A percentile compares a stretch with the other conserved stretches of the same genome.
These are phyloP conservation scores for Dictyostelium capitatum DNA, from an alignment of 78 protist genomes.

Conservation along the genomic window DNA sequence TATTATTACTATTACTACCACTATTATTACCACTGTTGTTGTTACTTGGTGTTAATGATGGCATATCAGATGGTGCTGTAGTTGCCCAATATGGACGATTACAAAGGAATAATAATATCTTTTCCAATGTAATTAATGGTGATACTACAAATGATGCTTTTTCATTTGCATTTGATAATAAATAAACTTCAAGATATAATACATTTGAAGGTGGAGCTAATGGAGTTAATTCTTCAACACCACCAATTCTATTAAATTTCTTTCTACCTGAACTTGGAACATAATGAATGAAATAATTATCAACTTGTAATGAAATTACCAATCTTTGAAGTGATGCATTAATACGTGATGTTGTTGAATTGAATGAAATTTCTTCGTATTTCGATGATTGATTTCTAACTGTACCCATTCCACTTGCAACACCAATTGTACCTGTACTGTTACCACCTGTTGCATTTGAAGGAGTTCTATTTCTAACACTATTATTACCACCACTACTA, in stretches of 20 bases:
- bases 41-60: not conserved
- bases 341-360: constrained; percentile 14
- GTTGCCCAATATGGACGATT: constrained; percentile 81
- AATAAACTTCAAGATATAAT: constrained; percentile 51
- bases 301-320: constrained; percentile 73
- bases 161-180: constrained; percentile 68
- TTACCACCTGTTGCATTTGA: constrained; percentile 24
- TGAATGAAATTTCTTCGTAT: constrained; percentile 63
- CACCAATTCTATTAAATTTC: constrained; percentile 78
- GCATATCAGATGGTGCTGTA: not conserved
- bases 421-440: not conserved
- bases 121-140: constrained; percentile 71
- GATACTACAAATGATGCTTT: constrained; percentile 66
- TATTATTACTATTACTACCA: not conserved
- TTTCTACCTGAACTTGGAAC: constrained; percentile 75
- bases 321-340: constrained; percentile 72
- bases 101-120: constrained; percentile 59
- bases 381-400: constrained; percentile 29
- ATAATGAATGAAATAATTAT: constrained; percentile 81
- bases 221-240: constrained; percentile 67
- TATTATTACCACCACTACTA: not conserved
- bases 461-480: constrained; percentile 53
- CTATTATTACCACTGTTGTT: not conserved
- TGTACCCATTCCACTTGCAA: constrained; percentile 13
- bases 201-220: constrained; percentile 66